These are phyloP conservation scores for Candida michaelii DNA, from an alignment of 805 yeast species.

Conservation along the genomic window DNA sequence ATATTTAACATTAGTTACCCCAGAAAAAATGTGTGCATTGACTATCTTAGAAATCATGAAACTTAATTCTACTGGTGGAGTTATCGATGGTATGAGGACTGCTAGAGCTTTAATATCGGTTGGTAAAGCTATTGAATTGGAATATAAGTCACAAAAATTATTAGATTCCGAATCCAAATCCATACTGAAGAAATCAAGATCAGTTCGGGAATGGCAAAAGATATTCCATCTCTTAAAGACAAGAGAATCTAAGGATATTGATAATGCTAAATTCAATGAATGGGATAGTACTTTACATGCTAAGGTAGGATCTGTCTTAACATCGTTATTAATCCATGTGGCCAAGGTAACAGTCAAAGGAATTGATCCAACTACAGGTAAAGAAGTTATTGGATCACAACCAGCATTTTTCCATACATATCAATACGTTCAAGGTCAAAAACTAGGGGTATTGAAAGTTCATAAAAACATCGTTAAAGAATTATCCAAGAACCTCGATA, in stretches of 20 bases:
- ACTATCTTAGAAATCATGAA: conserved; percentile 81
- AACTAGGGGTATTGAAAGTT: conserved; percentile 75
- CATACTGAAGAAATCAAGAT: conserved; percentile 41
- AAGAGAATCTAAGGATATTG: conserved; percentile 12
- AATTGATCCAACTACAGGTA: conserved; percentile 74
- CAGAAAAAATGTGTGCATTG: conserved; percentile 80
- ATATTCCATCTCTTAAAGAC: conserved; percentile 30
- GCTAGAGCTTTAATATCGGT: conserved; percentile 79
- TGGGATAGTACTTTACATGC: conserved; percentile 40
- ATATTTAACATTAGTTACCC: conserved; percentile 64
- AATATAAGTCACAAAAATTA: conserved; percentile 70
- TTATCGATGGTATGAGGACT: conserved; percentile 77
- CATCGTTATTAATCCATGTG: conserved; percentile 72
- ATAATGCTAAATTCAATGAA: conserved; percentile 16
- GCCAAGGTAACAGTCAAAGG: conserved; percentile 82
- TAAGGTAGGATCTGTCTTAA: conserved; percentile 77
- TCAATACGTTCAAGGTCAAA: conserved; percentile 75
- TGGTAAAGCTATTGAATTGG: conserved; percentile 82
- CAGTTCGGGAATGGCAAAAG: conserved; percentile 48
- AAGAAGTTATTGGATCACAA: conserved; percentile 64
- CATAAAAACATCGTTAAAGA: conserved; percentile 68
- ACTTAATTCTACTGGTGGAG: conserved; percentile 71
- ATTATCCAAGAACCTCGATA: conserved; percentile 63
- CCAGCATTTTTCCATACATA: conserved; percentile 92
- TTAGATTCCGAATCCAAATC: conserved; percentile 56